A percentile compares a stretch with the other conserved stretches of the same genome.
Evolutionary conservation across 352 stramenopile genomes (phyloP).

Genomic region (Phytophthora boehmeriae): DNA sequence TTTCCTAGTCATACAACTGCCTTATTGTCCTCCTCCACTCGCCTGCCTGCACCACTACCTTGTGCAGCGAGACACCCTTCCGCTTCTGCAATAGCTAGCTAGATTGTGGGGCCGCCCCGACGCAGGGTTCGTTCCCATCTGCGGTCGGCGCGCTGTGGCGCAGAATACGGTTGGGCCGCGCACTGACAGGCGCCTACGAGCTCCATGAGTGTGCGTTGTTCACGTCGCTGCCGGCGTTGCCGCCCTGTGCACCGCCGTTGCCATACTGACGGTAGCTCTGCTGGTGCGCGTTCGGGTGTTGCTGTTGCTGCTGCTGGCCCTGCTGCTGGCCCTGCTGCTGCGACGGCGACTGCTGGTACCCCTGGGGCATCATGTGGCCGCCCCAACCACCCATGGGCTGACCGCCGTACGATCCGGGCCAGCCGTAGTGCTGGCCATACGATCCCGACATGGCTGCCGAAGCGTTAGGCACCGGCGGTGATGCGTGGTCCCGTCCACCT

Average conservation of each 20-base stretch:
- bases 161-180: slow-evolving; percentile 21
- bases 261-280: slow-evolving; percentile 85
- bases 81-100: slow-evolving; percentile 37
- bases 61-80: slow-evolving; percentile 24
- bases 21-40: slow-evolving; percentile 20
- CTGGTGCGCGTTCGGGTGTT: slow-evolving; percentile 68
- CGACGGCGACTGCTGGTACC: slow-evolving; percentile 77
- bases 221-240: slow-evolving; percentile 51
- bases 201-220: slow-evolving; percentile 75
- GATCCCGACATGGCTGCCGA: slow-evolving; percentile 60
- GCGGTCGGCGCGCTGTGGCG: slow-evolving; percentile 12
- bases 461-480: slow-evolving; percentile 72
- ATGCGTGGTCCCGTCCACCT: slow-evolving; percentile 59
- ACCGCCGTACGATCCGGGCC: slow-evolving; percentile 71
- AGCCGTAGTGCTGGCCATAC: slow-evolving; percentile 84
- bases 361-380: slow-evolving; percentile 84
- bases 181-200: slow-evolving; percentile 53
- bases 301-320: slow-evolving; percentile 67
- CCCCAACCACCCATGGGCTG: slow-evolving; percentile 79
- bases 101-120: slow-evolving; percentile 30
- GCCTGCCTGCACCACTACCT: slow-evolving; percentile 23
- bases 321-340: slow-evolving; percentile 61
- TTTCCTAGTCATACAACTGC: slow-evolving; percentile 38
- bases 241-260: slow-evolving; percentile 53
- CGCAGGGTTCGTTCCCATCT: slow-evolving; percentile 46